Conservation (phyloP, 2,329 filamentous ascomycete species). For the Myriosclerotinia curreyana region DNA sequence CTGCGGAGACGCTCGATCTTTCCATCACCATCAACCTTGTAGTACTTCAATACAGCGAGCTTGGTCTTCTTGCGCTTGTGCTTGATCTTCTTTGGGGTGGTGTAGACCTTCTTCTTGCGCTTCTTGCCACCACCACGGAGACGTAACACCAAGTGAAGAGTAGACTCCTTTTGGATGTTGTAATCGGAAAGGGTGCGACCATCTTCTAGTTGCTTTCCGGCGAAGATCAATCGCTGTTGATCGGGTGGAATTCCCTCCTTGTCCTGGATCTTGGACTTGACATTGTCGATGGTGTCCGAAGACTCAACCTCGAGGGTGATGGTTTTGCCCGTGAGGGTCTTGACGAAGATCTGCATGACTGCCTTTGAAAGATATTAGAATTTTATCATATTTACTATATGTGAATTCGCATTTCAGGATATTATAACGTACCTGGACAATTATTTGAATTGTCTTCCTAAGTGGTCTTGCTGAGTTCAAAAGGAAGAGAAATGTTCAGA, state of each 20-base stretch:
- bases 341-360: conserved; percentile 56
- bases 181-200: conserved; percentile 98
- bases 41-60: conserved; percentile 99
- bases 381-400: background rate
- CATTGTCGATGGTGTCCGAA: conserved; percentile 99
- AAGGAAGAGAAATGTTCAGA: conserved; percentile 22
- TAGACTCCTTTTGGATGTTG: conserved; percentile 99
- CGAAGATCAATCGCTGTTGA: conserved; percentile 99
- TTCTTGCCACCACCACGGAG: conserved; percentile 99
- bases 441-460: conserved; percentile 37
- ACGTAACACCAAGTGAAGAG: conserved; percentile 95
- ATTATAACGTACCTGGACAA: conserved; percentile 37
- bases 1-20: conserved; percentile 99
- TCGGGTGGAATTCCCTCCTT: conserved; percentile 99
- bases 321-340: conserved; percentile 97
- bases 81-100: conserved; percentile 99
- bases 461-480: conserved; percentile 26
- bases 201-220: conserved; percentile 99
- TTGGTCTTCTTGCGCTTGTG: conserved; percentile 99
- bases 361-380: conserved; percentile 39
- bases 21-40: conserved; percentile 99
- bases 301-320: conserved; percentile 99
- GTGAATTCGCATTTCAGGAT: background rate
- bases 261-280: conserved; percentile 98
- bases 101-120: conserved; percentile 99